phyloP scores from a whole-genome alignment of 1,284 basidiomycete species.

The Ustilago shanxiensis region DNA sequence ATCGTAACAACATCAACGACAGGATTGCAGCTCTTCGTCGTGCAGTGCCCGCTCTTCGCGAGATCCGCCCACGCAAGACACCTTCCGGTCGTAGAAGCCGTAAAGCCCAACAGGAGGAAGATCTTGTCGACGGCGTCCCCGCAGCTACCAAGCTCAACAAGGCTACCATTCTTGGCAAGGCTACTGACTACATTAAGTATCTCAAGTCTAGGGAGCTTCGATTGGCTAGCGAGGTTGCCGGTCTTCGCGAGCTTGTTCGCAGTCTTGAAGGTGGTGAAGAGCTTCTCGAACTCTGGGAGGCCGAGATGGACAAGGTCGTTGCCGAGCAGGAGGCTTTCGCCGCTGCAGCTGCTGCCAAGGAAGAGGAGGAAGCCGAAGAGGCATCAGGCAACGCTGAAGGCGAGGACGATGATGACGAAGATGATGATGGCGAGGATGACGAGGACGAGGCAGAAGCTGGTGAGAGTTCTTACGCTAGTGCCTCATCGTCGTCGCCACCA shows the following conservation, averaged over 20 bases:
- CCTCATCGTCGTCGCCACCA: constrained; percentile 39
- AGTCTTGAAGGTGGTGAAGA: constrained; percentile 67
- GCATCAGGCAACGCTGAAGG: constrained; percentile 22
- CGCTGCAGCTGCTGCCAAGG: constrained; percentile 39
- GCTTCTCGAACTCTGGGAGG: constrained; percentile 63
- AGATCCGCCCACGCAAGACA: constrained; percentile 60
- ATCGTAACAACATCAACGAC: constrained; percentile 69
- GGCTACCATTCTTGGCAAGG: constrained; percentile 67
- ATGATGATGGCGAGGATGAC: constrained; percentile 56
- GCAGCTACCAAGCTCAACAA: constrained; percentile 70
- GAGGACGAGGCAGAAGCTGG: constrained; percentile 47
- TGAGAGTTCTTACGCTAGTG: constrained; percentile 39
- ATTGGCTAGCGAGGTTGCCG: constrained; percentile 60
- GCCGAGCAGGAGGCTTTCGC: constrained; percentile 45
- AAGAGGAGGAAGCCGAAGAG: constrained; percentile 54
- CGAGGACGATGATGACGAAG: constrained; percentile 56
- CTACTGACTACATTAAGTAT: constrained; percentile 69
- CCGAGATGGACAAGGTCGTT: constrained; percentile 63
- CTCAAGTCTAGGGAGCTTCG: constrained; percentile 65
- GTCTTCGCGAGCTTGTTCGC: constrained; percentile 61
- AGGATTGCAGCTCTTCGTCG: constrained; percentile 73
- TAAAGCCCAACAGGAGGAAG: constrained; percentile 58
- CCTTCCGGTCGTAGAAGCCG: constrained; percentile 54
- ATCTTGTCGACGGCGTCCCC: constrained; percentile 67
- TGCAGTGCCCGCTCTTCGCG: constrained; percentile 81